These are phyloP conservation scores for Erythrophleum fordii DNA, from an alignment of 306 rosid species.

Conservation along the genomic window DNA sequence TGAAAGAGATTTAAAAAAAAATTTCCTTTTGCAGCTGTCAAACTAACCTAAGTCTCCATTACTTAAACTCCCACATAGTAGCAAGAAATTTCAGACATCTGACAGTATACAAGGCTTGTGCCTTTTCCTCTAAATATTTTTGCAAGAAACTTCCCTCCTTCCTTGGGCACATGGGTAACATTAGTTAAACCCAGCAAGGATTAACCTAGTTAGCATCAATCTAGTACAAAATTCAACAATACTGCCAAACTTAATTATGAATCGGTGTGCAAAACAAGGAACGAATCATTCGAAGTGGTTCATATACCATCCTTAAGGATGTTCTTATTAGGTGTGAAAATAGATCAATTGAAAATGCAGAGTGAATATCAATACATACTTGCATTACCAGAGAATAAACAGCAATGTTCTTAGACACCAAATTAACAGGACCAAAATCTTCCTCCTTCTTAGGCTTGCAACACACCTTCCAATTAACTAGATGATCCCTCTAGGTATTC, in stretches of 20 bases:
- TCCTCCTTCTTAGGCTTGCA: not conserved
- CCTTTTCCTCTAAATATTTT: constrained; percentile 91
- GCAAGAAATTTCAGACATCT: constrained; percentile 48
- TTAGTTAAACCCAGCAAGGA: constrained; percentile 81
- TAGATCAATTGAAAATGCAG: not conserved
- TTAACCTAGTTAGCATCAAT: constrained; percentile 44
- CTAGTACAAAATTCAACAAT: constrained; percentile 13
- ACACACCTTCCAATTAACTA: no score
- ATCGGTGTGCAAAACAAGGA: constrained; percentile 4
- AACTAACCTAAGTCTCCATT: constrained; percentile 10
- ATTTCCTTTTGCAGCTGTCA: not conserved
- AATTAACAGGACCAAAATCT: not conserved
- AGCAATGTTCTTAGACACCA: not conserved
- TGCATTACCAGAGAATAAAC: constrained; percentile 8
- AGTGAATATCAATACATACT: not conserved
- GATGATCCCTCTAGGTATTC: no score
- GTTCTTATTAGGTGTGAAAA: not conserved
- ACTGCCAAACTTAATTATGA: constrained; percentile 16
- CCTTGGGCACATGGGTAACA: constrained; percentile 83
- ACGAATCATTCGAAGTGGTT: not conserved
- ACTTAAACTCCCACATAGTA: not conserved
- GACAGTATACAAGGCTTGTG: constrained; percentile 87
- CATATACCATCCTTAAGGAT: not conserved
- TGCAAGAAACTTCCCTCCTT: constrained; percentile 89
- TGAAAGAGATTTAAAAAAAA: constrained; percentile 13